These are phyloP conservation scores for Cercospora sesami DNA, from an alignment of 2,329 filamentous ascomycete genomes.

Conservation along the genomic window DNA sequence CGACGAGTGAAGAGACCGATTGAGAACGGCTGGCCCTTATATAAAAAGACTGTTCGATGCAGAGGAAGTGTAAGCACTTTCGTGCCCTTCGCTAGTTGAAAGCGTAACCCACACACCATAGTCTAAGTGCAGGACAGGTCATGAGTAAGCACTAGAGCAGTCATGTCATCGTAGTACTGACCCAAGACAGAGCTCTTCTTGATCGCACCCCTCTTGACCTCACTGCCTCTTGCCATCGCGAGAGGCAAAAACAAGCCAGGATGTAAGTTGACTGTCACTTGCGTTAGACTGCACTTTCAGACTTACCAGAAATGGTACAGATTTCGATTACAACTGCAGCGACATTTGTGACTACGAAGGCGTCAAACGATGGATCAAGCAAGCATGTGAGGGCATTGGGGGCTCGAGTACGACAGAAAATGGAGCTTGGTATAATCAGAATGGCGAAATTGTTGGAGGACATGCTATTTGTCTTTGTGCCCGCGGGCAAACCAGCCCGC, in stretches of 20 bases:
- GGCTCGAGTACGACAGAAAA: neutral
- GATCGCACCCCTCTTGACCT: neutral
- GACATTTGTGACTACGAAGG: neutral
- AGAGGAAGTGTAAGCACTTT: neutral
- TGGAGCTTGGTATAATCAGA: neutral
- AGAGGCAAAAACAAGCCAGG: neutral
- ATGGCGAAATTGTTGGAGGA: neutral
- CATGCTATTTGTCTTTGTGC: constrained; percentile 8
- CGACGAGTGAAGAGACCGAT: no score
- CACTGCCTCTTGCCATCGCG: neutral
- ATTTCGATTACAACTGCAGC: constrained; percentile 7
- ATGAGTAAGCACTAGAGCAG: neutral
- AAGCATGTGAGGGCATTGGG: constrained; percentile 14
- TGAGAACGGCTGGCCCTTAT: neutral
- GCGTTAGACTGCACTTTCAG: neutral
- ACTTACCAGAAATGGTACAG: neutral
- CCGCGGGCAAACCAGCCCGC: neutral
- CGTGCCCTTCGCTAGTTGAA: neutral
- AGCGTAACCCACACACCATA: neutral
- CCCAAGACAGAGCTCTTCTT: neutral
- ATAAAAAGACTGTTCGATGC: neutral
- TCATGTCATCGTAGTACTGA: neutral
- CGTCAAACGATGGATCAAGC: constrained; percentile 4
- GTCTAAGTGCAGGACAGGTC: neutral
- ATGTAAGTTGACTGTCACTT: neutral